Conservation (phyloP, 169 alveolate genomes). For the Cryptosporidium xiaoi region DNA sequence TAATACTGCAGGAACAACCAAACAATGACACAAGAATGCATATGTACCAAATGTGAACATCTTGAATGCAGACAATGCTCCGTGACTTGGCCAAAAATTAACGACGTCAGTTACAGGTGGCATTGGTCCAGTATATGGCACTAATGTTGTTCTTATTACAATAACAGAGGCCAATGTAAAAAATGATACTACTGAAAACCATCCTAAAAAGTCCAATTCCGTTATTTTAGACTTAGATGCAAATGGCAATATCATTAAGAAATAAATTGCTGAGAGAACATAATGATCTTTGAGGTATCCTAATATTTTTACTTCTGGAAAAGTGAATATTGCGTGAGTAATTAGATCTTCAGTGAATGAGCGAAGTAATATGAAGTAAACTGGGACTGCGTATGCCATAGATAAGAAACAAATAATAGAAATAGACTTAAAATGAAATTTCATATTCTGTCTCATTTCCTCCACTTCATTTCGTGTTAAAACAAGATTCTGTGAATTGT, state of each 20-base stretch:
- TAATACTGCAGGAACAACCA: constrained; percentile 70
- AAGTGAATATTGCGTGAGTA: constrained; percentile 51
- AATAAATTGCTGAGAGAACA: constrained; percentile 32
- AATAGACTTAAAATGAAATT: constrained; percentile 63
- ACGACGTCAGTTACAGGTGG: constrained; percentile 62
- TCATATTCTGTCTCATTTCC: constrained; percentile 51
- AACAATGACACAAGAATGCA: constrained; percentile 68
- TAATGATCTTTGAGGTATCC: constrained; percentile 51
- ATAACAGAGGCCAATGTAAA: constrained; percentile 49
- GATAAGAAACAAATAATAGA: constrained; percentile 70
- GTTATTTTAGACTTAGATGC: constrained; percentile 36
- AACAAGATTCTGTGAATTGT: constrained; percentile 25
- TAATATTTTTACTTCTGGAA: constrained; percentile 26
- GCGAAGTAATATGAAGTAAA: constrained; percentile 54
- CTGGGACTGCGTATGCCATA: constrained; percentile 74
- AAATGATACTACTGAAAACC: constrained; percentile 66
- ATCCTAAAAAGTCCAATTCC: constrained; percentile 60
- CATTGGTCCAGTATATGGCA: constrained; percentile 70
- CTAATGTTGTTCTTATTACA: constrained; percentile 24
- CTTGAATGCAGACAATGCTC: constrained; percentile 50
- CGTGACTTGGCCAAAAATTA: constrained; percentile 34
- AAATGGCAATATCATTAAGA: constrained; percentile 49
- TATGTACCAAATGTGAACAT: constrained; percentile 70
- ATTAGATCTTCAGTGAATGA: constrained; percentile 50
- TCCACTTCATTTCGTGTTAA: constrained; percentile 32